A percentile compares a stretch with the other conserved stretches of the same genome.
Evolutionary conservation across 2,329 filamentous ascomycete species (phyloP).

Genomic region (Magnaporthiopsis poae): DNA sequence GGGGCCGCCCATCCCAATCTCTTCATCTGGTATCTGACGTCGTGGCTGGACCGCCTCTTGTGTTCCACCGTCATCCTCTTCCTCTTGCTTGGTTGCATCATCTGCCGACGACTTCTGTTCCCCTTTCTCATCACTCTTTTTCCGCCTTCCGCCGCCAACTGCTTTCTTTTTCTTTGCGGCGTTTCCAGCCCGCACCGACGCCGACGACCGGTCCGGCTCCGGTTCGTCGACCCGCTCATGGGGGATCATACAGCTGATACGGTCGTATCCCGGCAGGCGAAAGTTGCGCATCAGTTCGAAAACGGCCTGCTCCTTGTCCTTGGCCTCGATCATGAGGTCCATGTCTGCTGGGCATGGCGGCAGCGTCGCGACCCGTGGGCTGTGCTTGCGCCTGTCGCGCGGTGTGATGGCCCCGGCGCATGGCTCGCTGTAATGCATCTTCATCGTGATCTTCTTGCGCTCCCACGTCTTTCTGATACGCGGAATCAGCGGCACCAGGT

Average conservation of each 20-base stretch:
- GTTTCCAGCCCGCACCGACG: not conserved
- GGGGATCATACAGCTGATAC: slow-evolving; percentile 67
- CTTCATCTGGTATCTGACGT: slow-evolving; percentile 49
- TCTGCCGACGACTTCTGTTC: slow-evolving; percentile 25
- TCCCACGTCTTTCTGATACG: slow-evolving; percentile 78
- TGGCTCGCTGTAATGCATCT: slow-evolving; percentile 94
- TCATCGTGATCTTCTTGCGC: slow-evolving; percentile 74
- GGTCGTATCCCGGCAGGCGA: slow-evolving; percentile 69
- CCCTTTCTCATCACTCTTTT: slow-evolving; percentile 14
- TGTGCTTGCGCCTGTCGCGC: slow-evolving; percentile 75
- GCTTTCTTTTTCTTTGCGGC: not conserved
- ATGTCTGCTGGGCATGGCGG: slow-evolving; percentile 74
- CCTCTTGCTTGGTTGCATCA: slow-evolving; percentile 24
- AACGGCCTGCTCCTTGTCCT: slow-evolving; percentile 94
- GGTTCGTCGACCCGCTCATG: slow-evolving; percentile 70
- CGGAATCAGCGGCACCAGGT: slow-evolving; percentile 65
- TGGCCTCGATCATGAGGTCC: slow-evolving; percentile 98
- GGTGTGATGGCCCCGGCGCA: slow-evolving; percentile 66
- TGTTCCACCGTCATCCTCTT: slow-evolving; percentile 27
- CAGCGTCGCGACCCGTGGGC: slow-evolving; percentile 63
- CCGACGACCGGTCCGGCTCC: slow-evolving; percentile 29
- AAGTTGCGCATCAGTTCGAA: slow-evolving; percentile 88
- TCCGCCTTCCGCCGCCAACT: not conserved
- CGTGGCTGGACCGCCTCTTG: slow-evolving; percentile 18
- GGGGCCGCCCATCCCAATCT: slow-evolving; percentile 78